These are phyloP conservation scores for Chrysoporthe cubensis DNA, from an alignment of 2,329 filamentous ascomycete genomes.

Conservation along the genomic window DNA sequence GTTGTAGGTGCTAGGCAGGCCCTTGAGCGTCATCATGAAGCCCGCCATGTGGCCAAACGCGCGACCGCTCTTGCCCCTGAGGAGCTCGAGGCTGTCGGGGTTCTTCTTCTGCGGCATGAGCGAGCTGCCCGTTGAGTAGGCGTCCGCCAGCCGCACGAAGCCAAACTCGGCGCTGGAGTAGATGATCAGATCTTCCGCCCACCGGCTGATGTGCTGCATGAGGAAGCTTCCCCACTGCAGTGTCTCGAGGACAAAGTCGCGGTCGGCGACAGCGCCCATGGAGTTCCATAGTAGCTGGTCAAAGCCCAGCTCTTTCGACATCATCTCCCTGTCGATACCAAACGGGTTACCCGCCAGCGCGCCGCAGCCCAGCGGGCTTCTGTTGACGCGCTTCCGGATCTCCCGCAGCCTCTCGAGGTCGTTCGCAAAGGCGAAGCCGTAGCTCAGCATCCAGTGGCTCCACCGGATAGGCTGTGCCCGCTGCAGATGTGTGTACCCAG, in stretches of 20 bases:
- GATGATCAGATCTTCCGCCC: conserved; percentile 85
- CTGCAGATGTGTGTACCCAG: conserved; percentile 87
- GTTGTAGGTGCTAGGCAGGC: conserved; percentile 74
- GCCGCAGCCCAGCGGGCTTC: conserved; percentile 71
- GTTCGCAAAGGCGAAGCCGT: conserved; percentile 70
- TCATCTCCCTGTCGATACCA: conserved; percentile 76
- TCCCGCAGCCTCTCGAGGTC: conserved; percentile 80
- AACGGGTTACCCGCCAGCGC: conserved; percentile 84
- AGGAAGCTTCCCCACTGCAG: conserved; percentile 80
- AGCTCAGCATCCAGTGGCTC: conserved; percentile 80
- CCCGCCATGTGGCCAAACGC: conserved; percentile 54
- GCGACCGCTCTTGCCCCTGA: conserved; percentile 63
- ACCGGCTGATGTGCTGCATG: conserved; percentile 79
- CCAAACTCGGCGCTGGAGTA: conserved; percentile 77
- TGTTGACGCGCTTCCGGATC: conserved; percentile 75
- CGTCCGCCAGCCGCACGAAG: conserved; percentile 76
- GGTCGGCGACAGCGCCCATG: conserved; percentile 74
- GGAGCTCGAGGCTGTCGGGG: conserved; percentile 68
- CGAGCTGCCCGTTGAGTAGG: conserved; percentile 76
- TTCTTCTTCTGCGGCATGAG: conserved; percentile 89
- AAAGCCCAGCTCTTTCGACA: conserved; percentile 82
- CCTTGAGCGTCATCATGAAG: conserved; percentile 73
- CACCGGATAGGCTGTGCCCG: conserved; percentile 79
- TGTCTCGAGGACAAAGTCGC: conserved; percentile 82
- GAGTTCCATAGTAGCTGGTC: conserved; percentile 76